phyloP scores from a whole-genome alignment of 371 early-diverging fungal species.

The Coemansia linderi region DNA sequence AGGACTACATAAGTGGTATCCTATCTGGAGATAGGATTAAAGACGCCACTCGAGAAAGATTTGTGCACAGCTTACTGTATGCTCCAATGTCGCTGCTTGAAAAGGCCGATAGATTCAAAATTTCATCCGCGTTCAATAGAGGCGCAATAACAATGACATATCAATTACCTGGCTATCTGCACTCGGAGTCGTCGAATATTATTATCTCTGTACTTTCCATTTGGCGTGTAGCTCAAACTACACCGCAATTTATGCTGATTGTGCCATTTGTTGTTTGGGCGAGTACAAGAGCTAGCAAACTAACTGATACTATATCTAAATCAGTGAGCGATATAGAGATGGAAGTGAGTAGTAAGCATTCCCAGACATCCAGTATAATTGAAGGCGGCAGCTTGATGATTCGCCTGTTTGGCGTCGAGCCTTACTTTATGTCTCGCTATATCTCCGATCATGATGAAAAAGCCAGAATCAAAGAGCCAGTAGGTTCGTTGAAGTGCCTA shows the following conservation, averaged over 20 bases:
- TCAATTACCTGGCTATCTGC: background rate
- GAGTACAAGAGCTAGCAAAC: background rate
- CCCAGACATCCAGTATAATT: background rate
- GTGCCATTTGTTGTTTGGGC: conserved; percentile 22
- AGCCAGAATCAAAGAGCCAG: background rate
- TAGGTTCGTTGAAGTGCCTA: background rate
- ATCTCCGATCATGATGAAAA: background rate
- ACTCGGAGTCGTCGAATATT: background rate
- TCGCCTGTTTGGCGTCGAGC: conserved; percentile 16
- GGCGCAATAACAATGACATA: conserved; percentile 3
- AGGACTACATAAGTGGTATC: background rate
- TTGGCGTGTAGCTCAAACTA: background rate
- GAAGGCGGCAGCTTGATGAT: conserved; percentile 17
- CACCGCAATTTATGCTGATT: conserved; percentile 14
- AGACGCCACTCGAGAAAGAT: background rate
- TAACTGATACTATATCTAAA: background rate
- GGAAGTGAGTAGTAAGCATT: too few species aligned
- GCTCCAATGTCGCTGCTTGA: background rate
- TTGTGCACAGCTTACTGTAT: background rate
- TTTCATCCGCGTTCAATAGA: background rate
- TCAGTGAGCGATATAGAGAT: background rate
- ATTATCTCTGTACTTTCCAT: background rate
- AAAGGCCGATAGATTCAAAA: background rate
- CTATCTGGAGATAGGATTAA: background rate
- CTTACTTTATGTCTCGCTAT: background rate